phyloP scores from a whole-genome alignment of 805 yeast genomes.

The Kodamaea jinghongensis region DNA sequence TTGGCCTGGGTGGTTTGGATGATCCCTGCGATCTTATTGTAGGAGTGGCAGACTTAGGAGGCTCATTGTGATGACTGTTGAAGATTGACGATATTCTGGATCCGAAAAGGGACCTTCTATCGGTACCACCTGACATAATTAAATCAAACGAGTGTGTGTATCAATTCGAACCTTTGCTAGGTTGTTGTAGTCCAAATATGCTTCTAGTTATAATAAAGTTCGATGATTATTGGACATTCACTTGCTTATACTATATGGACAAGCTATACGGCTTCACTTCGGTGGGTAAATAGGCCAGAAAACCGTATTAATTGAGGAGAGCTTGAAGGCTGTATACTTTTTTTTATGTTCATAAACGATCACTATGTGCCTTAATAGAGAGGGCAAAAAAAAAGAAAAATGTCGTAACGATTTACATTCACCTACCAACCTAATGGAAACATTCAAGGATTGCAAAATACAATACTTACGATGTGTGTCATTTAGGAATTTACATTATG shows the following conservation, averaged over 20 bases:
- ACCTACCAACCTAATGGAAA: constrained; percentile 4
- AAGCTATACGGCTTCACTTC: too few species aligned
- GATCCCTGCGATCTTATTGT: neutral
- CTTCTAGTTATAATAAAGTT: too few species aligned
- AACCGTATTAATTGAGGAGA: too few species aligned
- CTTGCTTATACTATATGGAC: too few species aligned
- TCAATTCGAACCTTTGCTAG: too few species aligned
- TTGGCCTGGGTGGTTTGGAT: neutral
- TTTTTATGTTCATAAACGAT: too few species aligned
- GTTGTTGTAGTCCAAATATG: too few species aligned
- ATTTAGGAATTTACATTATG: constrained; percentile 15
- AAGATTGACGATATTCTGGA: constrained; percentile 31
- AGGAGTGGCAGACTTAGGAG: constrained; percentile 6
- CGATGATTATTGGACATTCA: too few species aligned
- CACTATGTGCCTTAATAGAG: too few species aligned
- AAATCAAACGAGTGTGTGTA: neutral
- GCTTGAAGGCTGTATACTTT: too few species aligned
- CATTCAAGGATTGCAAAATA: constrained; percentile 13
- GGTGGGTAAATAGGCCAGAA: too few species aligned
- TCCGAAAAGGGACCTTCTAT: constrained; percentile 25
- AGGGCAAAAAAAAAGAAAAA: neutral
- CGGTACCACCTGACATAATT: constrained; percentile 6
- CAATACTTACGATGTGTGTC: constrained; percentile 14
- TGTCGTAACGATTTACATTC: constrained; percentile 1
- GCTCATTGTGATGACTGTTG: constrained; percentile 12